Conservation (phyloP, 495 filamentous ascomycete species). For the Neurospora sp. region DNA sequence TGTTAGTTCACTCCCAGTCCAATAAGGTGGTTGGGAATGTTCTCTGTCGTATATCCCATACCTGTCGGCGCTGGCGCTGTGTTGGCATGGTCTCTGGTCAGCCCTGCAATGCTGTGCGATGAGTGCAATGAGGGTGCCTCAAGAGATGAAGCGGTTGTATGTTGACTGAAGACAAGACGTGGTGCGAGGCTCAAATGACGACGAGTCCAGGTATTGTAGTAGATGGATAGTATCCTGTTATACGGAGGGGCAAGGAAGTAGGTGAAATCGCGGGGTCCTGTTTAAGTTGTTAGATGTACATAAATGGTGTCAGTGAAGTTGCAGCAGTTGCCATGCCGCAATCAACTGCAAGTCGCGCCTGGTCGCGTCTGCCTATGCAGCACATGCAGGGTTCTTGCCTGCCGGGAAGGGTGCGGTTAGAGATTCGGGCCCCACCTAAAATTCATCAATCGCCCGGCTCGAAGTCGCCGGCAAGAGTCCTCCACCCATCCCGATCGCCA, state of each 20-base stretch:
- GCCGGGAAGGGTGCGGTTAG: constrained; percentile 2
- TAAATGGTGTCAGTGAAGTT: background rate
- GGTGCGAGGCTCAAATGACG: background rate
- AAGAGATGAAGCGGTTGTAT: background rate
- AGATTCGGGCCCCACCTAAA: constrained; percentile 18
- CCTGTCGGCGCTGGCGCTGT: constrained; percentile 1
- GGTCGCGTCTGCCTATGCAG: constrained; percentile 9
- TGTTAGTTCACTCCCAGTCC: background rate
- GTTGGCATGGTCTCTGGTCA: constrained; percentile 2
- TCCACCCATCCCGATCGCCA: background rate
- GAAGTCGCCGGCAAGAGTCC: constrained; percentile 1
- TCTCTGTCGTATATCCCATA: background rate
- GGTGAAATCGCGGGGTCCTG: background rate
- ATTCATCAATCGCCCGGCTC: constrained; percentile 7
- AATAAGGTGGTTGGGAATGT: background rate
- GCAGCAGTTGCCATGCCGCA: background rate
- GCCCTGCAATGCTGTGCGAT: background rate
- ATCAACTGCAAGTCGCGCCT: background rate
- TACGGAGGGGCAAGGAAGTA: background rate
- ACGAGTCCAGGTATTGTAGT: background rate
- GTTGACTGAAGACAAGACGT: background rate
- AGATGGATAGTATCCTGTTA: background rate
- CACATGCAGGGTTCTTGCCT: constrained; percentile 9
- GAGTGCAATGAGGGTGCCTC: background rate
- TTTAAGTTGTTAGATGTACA: background rate